phyloP scores from a whole-genome alignment of 1,284 basidiomycete genomes.

The Marasmius tenuissimus region DNA sequence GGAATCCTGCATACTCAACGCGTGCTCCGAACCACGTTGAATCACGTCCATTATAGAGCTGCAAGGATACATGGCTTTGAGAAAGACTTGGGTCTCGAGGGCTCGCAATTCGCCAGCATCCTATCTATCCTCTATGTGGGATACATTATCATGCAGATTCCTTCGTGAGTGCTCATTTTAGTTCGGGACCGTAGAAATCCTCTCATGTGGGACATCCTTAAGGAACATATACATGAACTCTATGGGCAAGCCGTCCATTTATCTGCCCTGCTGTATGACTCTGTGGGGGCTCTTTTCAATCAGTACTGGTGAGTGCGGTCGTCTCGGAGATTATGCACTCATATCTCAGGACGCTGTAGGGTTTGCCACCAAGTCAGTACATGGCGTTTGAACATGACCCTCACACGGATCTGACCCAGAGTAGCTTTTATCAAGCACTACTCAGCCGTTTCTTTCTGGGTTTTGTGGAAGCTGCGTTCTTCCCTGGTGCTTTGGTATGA shows the following conservation, averaged over 20 bases:
- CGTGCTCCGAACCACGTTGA: not conserved
- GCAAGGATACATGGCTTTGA: slow-evolving; percentile 73
- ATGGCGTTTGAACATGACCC: slow-evolving; percentile 1
- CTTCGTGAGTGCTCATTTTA: slow-evolving; percentile 49
- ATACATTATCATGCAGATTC: slow-evolving; percentile 80
- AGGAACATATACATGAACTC: slow-evolving; percentile 77
- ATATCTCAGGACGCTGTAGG: slow-evolving; percentile 31
- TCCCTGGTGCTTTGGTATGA: slow-evolving; percentile 58
- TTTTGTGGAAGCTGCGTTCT: slow-evolving; percentile 73
- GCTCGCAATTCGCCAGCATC: slow-evolving; percentile 68
- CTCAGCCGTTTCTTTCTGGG: slow-evolving; percentile 78
- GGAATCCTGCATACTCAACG: slow-evolving; percentile 1
- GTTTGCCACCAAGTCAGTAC: slow-evolving; percentile 51
- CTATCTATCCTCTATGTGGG: slow-evolving; percentile 78
- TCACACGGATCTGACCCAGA: not conserved
- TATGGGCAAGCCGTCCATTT: slow-evolving; percentile 72
- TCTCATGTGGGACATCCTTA: not conserved
- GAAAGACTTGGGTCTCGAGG: slow-evolving; percentile 61
- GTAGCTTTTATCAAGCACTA: slow-evolving; percentile 67
- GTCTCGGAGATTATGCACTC: not conserved
- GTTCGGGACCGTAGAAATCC: not conserved
- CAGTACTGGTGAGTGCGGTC: slow-evolving; percentile 45
- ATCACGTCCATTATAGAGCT: slow-evolving; percentile 38
- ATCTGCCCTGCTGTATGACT: slow-evolving; percentile 71
- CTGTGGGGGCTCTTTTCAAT: slow-evolving; percentile 71